Evolutionary conservation across 2,329 filamentous ascomycete species (phyloP).

Genomic region (Xylariaceae sp.): DNA sequence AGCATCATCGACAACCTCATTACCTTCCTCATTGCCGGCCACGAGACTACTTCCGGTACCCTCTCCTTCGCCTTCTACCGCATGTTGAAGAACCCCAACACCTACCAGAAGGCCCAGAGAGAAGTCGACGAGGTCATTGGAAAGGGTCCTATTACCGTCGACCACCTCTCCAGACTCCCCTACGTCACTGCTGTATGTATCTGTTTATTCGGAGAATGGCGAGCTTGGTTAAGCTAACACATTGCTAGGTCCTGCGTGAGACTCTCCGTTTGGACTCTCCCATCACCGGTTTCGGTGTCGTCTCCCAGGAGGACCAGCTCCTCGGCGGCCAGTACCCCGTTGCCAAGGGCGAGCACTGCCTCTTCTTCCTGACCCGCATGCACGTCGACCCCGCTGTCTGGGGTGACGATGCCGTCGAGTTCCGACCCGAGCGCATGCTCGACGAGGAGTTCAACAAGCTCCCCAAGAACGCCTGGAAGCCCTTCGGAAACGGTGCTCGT

Average conservation of each 20-base stretch:
- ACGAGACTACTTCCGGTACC: conserved; percentile 66
- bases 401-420: conserved; percentile 59
- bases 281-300: conserved; percentile 52
- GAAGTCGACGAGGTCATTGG: conserved; percentile 65
- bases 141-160: conserved; percentile 49
- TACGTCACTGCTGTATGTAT: conserved; percentile 55
- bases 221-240: neutral
- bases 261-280: conserved; percentile 58
- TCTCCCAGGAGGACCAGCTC: conserved; percentile 48
- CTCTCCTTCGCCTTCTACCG: conserved; percentile 62
- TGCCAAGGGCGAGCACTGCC: conserved; percentile 45
- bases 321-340: conserved; percentile 59
- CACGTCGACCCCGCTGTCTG: conserved; percentile 61
- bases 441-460: conserved; percentile 63
- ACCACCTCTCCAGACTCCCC: conserved; percentile 58
- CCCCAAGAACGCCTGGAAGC: conserved; percentile 61
- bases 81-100: conserved; percentile 57
- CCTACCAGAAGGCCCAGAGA: conserved; percentile 55
- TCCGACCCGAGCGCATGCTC: conserved; percentile 66
- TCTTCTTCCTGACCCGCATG: conserved; percentile 45
- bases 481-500: conserved; percentile 67
- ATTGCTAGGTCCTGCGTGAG: conserved; percentile 52
- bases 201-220: neutral
- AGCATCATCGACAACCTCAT: conserved; percentile 66
- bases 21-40: conserved; percentile 65